phyloP scores from a whole-genome alignment of 495 filamentous ascomycete species.

The Penicillium paxilli region DNA sequence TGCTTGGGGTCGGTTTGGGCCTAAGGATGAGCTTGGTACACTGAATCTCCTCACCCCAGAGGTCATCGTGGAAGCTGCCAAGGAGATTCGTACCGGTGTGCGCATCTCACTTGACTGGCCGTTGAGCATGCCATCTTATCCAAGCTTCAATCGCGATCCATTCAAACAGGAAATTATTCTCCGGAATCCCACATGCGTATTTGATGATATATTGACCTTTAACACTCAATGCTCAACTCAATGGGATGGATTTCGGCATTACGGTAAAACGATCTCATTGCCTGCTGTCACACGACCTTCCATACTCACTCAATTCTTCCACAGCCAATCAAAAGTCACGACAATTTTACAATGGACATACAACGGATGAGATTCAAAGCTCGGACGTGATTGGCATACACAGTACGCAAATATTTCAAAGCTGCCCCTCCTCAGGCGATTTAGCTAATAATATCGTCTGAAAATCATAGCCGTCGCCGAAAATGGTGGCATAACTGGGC shows the following conservation, averaged over 20 bases:
- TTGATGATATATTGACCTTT: constrained; percentile 57
- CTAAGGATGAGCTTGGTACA: constrained; percentile 49
- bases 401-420: constrained; percentile 27
- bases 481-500: constrained; percentile 42
- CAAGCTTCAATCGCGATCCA: constrained; percentile 34
- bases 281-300: background rate
- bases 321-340: constrained; percentile 44
- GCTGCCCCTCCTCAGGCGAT: background rate
- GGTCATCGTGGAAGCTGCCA: constrained; percentile 46
- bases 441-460: background rate
- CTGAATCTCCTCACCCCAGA: constrained; percentile 53
- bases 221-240: constrained; percentile 47
- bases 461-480: constrained; percentile 22
- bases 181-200: constrained; percentile 38
- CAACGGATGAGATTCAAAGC: constrained; percentile 53
- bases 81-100: constrained; percentile 54
- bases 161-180: constrained; percentile 41
- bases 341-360: constrained; percentile 62
- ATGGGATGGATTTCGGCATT: constrained; percentile 56
- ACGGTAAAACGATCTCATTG: constrained; percentile 22
- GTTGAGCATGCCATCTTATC: constrained; percentile 36
- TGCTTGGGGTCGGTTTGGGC: constrained; percentile 54
- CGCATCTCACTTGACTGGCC: constrained; percentile 52
- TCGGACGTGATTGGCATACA: constrained; percentile 31
- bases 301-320: background rate